Conservation (phyloP, 495 filamentous ascomycete species). For the Massariosphaeria phaeospora region DNA sequence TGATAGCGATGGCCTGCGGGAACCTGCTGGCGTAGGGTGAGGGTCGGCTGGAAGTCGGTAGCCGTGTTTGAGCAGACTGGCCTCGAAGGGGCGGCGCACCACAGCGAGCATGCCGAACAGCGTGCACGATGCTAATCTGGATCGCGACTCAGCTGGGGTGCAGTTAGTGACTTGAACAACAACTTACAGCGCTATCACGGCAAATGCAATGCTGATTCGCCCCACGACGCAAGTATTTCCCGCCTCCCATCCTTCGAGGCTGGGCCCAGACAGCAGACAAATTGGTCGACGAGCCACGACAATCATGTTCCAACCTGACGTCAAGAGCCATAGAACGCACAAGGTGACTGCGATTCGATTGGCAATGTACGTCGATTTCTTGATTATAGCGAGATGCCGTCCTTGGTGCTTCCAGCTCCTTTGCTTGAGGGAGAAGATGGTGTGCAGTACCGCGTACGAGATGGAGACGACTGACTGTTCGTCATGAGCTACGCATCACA, state of each 20-base stretch:
- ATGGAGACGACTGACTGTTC: constrained; percentile 27
- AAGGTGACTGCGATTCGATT: constrained; percentile 27
- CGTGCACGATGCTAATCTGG: constrained; percentile 25
- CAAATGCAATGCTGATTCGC: constrained; percentile 14
- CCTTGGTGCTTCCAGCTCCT: constrained; percentile 27
- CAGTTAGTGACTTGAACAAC: background rate
- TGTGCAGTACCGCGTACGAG: constrained; percentile 28
- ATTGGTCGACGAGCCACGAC: constrained; percentile 26
- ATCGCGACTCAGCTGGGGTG: background rate
- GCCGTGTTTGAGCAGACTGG: constrained; percentile 22
- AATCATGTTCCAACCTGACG: constrained; percentile 33
- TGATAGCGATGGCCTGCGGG: constrained; percentile 9
- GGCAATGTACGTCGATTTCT: constrained; percentile 31
- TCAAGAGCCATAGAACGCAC: constrained; percentile 32
- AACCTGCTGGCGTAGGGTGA: constrained; percentile 13
- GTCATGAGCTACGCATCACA: constrained; percentile 1
- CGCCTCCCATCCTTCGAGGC: constrained; percentile 16
- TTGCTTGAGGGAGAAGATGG: constrained; percentile 28
- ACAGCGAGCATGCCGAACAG: constrained; percentile 31
- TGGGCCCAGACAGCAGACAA: constrained; percentile 15
- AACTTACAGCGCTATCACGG: constrained; percentile 30
- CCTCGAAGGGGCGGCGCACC: constrained; percentile 33
- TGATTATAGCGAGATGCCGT: constrained; percentile 20
- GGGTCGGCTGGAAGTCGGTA: constrained; percentile 3
- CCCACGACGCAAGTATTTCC: constrained; percentile 23